Conservation (phyloP, 768 basidiomycete species). For the Phaffia tasmanica region DNA sequence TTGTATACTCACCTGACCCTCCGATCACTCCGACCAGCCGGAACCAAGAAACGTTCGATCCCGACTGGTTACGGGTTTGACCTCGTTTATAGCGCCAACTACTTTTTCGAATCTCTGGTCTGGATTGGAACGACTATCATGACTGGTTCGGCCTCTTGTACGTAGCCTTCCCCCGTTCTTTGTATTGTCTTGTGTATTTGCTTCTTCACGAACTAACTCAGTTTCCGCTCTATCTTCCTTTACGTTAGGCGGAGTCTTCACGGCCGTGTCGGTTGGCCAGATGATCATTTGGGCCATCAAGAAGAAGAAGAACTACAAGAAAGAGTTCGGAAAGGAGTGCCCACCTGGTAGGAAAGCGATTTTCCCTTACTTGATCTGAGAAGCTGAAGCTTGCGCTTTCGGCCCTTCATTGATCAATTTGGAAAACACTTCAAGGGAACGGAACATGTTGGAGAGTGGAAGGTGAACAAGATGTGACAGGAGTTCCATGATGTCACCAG, state of each 20-base stretch:
- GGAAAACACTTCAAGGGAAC: too few relatives aligned
- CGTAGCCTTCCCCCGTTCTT: conserved; percentile 33
- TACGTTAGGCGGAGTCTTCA: conserved; percentile 46
- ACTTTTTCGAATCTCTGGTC: conserved; percentile 74
- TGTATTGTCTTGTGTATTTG: not conserved
- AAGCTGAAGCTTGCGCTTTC: too few relatives aligned
- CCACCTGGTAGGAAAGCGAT: conserved; percentile 63
- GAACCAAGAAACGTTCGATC: conserved; percentile 60
- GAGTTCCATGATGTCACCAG: too few relatives aligned
- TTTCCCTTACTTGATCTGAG: conserved; percentile 57
- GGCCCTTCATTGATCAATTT: not conserved
- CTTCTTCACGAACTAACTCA: not conserved
- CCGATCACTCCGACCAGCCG: conserved; percentile 66
- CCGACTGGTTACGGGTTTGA: conserved; percentile 88
- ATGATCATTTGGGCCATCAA: conserved; percentile 84
- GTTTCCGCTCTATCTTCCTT: not conserved
- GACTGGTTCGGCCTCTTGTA: conserved; percentile 66
- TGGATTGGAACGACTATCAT: conserved; percentile 64
- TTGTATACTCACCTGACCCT: conserved; percentile 69
- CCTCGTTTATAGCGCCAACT: conserved; percentile 80
- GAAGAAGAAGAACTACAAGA: conserved; percentile 81
- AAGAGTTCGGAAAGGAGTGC: conserved; percentile 82
- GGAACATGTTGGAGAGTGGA: not conserved
- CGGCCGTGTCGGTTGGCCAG: conserved; percentile 49
- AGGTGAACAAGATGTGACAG: not conserved